These are phyloP conservation scores for Pythium graminicola DNA, from an alignment of 352 stramenopile species.

Conservation along the genomic window DNA sequence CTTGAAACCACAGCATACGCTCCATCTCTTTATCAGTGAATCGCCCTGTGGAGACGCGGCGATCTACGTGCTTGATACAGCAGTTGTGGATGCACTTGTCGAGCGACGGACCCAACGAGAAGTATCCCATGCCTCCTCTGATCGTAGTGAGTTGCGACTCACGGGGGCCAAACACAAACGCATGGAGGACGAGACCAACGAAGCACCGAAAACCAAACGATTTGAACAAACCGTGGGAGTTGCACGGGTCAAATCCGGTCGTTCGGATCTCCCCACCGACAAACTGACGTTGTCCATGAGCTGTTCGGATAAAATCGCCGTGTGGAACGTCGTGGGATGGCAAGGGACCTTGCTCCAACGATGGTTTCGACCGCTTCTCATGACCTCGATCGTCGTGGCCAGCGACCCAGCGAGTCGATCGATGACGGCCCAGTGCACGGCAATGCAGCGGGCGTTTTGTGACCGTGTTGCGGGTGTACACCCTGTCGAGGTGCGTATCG, in stretches of 20 bases:
- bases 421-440: conserved; percentile 29
- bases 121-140: not conserved
- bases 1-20: conserved; percentile 47
- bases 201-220: conserved; percentile 29
- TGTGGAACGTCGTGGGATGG: conserved; percentile 79
- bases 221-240: conserved; percentile 68
- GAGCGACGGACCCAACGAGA: conserved; percentile 31
- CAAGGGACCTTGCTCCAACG: conserved; percentile 69
- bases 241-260: conserved; percentile 86
- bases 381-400: conserved; percentile 45
- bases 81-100: conserved; percentile 60
- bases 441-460: conserved; percentile 42
- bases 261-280: conserved; percentile 83
- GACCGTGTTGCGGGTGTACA: conserved; percentile 17
- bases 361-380: conserved; percentile 53
- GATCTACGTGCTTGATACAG: conserved; percentile 85
- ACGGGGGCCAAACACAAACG: conserved; percentile 61
- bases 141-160: conserved; percentile 42
- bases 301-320: conserved; percentile 91
- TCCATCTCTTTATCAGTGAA: conserved; percentile 92
- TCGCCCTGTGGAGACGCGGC: conserved; percentile 90
- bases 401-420: conserved; percentile 35
- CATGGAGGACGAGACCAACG: conserved; percentile 1
- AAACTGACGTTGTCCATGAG: conserved; percentile 90
- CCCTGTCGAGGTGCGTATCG: not conserved